phyloP scores from a whole-genome alignment of 805 yeast species.

The Suhomyces emberorum region DNA sequence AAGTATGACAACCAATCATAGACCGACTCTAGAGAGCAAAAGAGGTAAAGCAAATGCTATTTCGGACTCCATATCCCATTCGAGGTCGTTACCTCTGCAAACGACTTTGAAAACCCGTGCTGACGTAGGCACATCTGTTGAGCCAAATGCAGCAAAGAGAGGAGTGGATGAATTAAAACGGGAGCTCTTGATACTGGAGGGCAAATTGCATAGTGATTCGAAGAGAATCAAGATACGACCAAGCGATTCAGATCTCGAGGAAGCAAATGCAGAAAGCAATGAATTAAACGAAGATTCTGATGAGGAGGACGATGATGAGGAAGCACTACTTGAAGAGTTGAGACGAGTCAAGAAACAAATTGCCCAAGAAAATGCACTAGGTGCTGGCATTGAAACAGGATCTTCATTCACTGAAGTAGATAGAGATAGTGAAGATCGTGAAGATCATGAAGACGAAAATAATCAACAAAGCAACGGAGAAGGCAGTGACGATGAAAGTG shows the following conservation, averaged over 20 bases:
- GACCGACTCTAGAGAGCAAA: constrained; percentile 42
- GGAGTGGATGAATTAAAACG: constrained; percentile 25
- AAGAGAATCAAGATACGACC: background rate
- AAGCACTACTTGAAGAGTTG: constrained; percentile 4
- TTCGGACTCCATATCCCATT: constrained; percentile 33
- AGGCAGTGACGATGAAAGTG: constrained; percentile 6
- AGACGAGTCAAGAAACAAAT: background rate
- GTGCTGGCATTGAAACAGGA: background rate
- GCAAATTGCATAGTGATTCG: constrained; percentile 3
- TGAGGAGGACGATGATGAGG: constrained; percentile 5
- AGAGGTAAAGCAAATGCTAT: constrained; percentile 31
- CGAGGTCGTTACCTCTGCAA: constrained; percentile 32
- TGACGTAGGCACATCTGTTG: constrained; percentile 18
- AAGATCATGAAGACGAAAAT: background rate
- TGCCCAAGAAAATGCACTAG: background rate
- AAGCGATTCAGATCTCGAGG: background rate
- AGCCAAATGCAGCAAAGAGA: constrained; percentile 11
- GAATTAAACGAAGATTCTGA: background rate
- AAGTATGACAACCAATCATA: constrained; percentile 40
- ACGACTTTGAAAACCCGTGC: constrained; percentile 28
- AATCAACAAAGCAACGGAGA: constrained; percentile 1
- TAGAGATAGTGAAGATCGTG: background rate
- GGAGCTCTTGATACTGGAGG: constrained; percentile 15
- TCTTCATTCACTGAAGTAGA: constrained; percentile 2
- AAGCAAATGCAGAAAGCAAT: background rate